Percentiles rank a stretch among this genome's conserved stretches.
Conservation (phyloP, 164 flowering plant genomes). For the Saururus chinensis region DNA sequence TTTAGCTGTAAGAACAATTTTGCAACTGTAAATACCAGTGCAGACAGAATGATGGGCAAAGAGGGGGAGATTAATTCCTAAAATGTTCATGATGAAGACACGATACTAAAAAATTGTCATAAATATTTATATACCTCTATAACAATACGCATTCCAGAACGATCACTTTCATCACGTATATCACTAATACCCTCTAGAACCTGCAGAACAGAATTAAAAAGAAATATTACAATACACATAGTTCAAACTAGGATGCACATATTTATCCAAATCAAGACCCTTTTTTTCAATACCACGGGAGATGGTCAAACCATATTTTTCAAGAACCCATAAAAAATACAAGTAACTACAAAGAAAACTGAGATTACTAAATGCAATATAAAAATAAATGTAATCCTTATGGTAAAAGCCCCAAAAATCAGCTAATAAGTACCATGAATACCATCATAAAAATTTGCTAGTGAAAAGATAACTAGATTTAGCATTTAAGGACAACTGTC, state of each 20-base stretch:
- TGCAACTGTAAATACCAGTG: background rate
- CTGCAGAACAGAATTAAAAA: slow-evolving; percentile 21
- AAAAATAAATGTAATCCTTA: background rate
- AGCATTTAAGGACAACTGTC: no score
- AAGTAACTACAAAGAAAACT: no score
- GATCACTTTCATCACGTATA: slow-evolving; percentile 99
- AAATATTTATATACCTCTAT: slow-evolving; percentile 52
- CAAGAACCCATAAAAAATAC: no score
- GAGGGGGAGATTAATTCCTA: background rate
- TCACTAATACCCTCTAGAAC: slow-evolving; percentile 87
- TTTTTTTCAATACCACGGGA: no score
- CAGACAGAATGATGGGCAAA: no score
- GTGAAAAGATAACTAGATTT: no score
- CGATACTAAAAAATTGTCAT: no score
- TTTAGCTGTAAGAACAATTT: slow-evolving; percentile 44
- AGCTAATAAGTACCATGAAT: background rate
- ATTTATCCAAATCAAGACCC: background rate
- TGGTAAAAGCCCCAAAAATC: background rate
- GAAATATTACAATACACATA: background rate
- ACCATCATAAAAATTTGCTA: background rate
- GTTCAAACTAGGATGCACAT: background rate
- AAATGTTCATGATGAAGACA: no score
- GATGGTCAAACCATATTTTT: no score
- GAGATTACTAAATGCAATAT: background rate
- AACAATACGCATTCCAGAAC: slow-evolving; percentile 91